Evolutionary conservation across 495 filamentous ascomycete genomes (phyloP).

Genomic region (Acidomyces sp.): DNA sequence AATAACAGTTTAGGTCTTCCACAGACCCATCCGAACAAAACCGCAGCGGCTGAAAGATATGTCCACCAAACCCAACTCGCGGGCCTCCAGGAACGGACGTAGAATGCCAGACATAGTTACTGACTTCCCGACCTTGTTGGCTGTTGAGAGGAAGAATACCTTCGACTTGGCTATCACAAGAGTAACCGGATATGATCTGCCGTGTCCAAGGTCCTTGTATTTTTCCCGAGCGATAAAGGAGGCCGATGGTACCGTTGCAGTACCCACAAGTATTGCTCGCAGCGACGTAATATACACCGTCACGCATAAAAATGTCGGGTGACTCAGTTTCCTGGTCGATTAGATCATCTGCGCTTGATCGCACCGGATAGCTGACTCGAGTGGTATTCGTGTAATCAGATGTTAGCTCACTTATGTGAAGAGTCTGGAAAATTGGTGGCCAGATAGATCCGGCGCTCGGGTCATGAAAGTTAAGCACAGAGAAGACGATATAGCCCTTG

Average conservation of each 20-base stretch:
- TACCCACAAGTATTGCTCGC: conserved; percentile 6
- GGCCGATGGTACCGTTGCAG: conserved; percentile 1
- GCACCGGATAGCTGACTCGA: not conserved
- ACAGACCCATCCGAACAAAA: conserved; percentile 2
- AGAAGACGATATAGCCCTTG: conserved; percentile 9
- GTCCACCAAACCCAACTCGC: not conserved
- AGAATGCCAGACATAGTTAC: conserved; percentile 1
- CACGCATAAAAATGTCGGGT: conserved; percentile 7
- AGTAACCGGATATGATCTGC: conserved; percentile 6
- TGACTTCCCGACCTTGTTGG: not conserved
- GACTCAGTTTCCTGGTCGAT: conserved; percentile 6
- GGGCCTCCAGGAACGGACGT: not conserved
- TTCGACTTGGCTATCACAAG: conserved; percentile 1
- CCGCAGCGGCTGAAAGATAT: conserved; percentile 3
- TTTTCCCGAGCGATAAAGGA: conserved; percentile 1
- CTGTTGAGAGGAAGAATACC: not conserved
- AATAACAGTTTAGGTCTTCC: conserved; percentile 2
- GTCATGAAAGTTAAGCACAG: not conserved
- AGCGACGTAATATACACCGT: not conserved
- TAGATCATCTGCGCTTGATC: not conserved
- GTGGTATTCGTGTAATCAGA: conserved; percentile 3
- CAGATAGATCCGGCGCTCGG: conserved; percentile 3
- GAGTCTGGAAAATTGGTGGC: conserved; percentile 5
- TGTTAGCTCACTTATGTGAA: not conserved
- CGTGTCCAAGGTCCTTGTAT: conserved; percentile 7